Conservation (phyloP, 345 rosid species). For the Eucalyptus sideroxylon region DNA sequence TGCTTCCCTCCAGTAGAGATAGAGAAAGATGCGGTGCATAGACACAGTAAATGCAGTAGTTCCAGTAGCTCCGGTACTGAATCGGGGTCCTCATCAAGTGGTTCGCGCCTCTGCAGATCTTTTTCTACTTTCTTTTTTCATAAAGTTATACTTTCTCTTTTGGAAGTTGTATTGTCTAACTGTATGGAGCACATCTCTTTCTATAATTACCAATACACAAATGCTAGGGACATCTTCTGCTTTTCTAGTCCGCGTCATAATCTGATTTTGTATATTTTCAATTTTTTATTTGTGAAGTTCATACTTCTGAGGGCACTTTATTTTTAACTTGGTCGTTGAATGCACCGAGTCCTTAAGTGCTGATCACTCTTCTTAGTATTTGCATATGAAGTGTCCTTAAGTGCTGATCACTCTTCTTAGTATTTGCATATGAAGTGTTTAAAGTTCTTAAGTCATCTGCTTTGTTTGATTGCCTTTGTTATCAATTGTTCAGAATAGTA, state of each 20-base stretch:
- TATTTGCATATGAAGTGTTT: neutral
- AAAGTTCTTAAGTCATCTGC: neutral
- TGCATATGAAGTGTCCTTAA: neutral
- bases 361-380: neutral
- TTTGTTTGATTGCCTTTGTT: neutral
- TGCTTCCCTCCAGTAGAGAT: constrained; percentile 41
- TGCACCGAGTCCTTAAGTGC: neutral
- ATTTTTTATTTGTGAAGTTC: neutral
- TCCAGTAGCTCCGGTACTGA: constrained; percentile 69
- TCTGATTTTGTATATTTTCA: neutral
- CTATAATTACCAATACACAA: neutral
- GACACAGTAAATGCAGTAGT: constrained; percentile 45
- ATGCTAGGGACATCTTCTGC: neutral
- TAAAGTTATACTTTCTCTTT: neutral
- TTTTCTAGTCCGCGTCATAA: neutral
- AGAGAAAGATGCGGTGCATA: constrained; percentile 45
- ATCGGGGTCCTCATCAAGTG: constrained; percentile 69
- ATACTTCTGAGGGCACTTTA: neutral
- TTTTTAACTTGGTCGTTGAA: neutral
- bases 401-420: neutral
- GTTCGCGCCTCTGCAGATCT: constrained; percentile 35
- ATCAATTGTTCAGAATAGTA: neutral
- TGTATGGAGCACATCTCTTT: neutral
- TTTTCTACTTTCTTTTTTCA: neutral
- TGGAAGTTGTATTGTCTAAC: neutral